phyloP scores from a whole-genome alignment of 129 eudicot species.

The Mikania micrantha region DNA sequence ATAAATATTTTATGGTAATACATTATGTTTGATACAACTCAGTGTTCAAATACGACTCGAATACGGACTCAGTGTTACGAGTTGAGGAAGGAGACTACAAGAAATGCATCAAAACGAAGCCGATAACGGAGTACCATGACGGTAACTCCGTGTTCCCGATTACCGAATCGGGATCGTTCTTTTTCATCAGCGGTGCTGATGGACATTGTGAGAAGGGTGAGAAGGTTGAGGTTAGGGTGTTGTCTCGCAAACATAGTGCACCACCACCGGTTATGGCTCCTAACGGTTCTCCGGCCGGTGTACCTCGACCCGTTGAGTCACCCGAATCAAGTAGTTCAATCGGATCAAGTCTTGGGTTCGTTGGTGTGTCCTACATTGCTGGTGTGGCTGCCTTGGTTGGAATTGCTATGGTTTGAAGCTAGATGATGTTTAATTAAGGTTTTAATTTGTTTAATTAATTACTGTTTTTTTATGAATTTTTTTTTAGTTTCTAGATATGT shows the following conservation, averaged over 20 bases:
- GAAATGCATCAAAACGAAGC: conserved; percentile 37
- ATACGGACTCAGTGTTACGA: conserved; percentile 46
- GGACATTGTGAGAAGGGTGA: conserved; percentile 65
- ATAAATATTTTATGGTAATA: background rate
- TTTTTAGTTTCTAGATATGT: background rate
- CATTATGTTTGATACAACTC: background rate
- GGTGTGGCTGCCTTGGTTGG: conserved; percentile 6
- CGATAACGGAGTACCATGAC: conserved; percentile 33
- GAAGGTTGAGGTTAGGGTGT: conserved; percentile 43
- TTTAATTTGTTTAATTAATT: background rate
- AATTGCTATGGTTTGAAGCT: conserved; percentile 3
- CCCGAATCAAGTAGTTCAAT: background rate
- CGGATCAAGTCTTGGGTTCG: background rate
- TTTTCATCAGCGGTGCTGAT: conserved; percentile 61
- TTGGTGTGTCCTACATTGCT: background rate
- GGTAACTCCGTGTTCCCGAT: conserved; percentile 38
- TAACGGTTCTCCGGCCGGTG: background rate
- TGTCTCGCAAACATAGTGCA: conserved; percentile 28
- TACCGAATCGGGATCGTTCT: conserved; percentile 41
- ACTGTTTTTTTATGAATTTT: background rate
- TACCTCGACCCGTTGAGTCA: background rate
- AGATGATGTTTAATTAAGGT: background rate
- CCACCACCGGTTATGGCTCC: background rate
- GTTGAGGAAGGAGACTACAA: conserved; percentile 45
- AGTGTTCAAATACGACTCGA: conserved; percentile 44